Evolutionary conservation across 306 rosid species (phyloP).

Genomic region (Psophocarpus tetragonolobus): DNA sequence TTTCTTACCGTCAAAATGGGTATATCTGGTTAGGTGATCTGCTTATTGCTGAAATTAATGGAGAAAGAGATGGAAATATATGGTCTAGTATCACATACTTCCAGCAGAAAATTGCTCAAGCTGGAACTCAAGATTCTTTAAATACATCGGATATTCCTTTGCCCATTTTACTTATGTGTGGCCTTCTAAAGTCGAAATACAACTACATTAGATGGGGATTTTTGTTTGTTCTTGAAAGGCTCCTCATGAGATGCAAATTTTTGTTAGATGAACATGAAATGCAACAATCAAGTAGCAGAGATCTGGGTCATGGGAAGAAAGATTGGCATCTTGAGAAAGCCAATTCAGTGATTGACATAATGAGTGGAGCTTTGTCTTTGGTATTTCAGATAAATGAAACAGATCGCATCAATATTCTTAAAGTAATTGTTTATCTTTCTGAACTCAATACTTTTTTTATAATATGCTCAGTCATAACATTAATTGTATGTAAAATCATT

Average conservation of each 20-base stretch:
- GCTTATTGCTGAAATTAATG: conserved; percentile 89
- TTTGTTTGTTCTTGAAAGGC: conserved; percentile 89
- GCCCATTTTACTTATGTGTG: conserved; percentile 82
- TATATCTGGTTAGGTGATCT: conserved; percentile 94
- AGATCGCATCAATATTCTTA: conserved; percentile 88
- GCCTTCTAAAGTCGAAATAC: conserved; percentile 87
- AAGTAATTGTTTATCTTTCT: conserved; percentile 67
- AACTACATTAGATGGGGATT: conserved; percentile 90
- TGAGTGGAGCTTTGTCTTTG: conserved; percentile 87
- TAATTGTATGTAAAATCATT: background rate
- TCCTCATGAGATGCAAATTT: conserved; percentile 92
- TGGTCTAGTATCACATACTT: conserved; percentile 77
- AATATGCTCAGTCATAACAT: background rate
- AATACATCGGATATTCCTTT: conserved; percentile 73
- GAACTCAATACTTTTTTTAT: conserved; percentile 31
- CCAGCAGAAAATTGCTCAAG: conserved; percentile 66
- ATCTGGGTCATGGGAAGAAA: conserved; percentile 44
- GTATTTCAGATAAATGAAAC: conserved; percentile 85
- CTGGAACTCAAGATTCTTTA: conserved; percentile 72
- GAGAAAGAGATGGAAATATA: conserved; percentile 61
- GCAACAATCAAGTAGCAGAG: conserved; percentile 54
- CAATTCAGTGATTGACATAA: conserved; percentile 88
- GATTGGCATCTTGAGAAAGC: conserved; percentile 90
- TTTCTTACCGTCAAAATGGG: conserved; percentile 82
- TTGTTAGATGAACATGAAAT: conserved; percentile 87